Percentiles rank a stretch among this genome's conserved stretches.
Evolutionary conservation across 2,329 filamentous ascomycete species (phyloP).

Genomic region (Dothistroma pini): DNA sequence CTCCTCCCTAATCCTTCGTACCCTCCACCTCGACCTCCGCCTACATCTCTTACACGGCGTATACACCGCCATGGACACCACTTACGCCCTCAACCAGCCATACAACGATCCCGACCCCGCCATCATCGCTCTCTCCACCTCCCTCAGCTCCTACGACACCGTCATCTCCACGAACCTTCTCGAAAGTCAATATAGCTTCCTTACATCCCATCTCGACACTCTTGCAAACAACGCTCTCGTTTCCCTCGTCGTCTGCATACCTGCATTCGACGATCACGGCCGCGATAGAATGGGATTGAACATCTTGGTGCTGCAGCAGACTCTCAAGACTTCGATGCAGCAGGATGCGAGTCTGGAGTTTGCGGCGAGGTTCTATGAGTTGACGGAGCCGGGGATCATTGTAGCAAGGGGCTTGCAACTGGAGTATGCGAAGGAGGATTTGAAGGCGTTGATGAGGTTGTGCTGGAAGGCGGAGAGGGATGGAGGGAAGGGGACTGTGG

Average conservation of each 20-base stretch:
- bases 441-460: constrained; percentile 42
- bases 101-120: constrained; percentile 74
- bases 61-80: constrained; percentile 47
- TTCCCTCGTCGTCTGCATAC: constrained; percentile 63
- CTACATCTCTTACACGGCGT: constrained; percentile 82
- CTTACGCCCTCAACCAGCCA: constrained; percentile 60
- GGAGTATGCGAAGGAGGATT: constrained; percentile 38
- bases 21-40: constrained; percentile 83
- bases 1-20: constrained; percentile 72
- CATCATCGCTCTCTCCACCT: constrained; percentile 77
- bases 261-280: constrained; percentile 79
- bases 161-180: constrained; percentile 71
- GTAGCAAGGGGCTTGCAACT: constrained; percentile 27
- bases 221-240: constrained; percentile 80
- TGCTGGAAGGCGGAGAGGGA: constrained; percentile 27
- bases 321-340: constrained; percentile 83
- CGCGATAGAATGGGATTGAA: constrained; percentile 89
- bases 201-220: constrained; percentile 70
- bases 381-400: constrained; percentile 55
- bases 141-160: constrained; percentile 84
- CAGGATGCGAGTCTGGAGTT: constrained; percentile 61
- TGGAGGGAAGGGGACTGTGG: constrained; percentile 20
- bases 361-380: constrained; percentile 63
- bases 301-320: constrained; percentile 91
- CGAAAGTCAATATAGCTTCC: constrained; percentile 63